phyloP scores from a whole-genome alignment of 2,329 filamentous ascomycete species.

The Diaporthe sp. region DNA sequence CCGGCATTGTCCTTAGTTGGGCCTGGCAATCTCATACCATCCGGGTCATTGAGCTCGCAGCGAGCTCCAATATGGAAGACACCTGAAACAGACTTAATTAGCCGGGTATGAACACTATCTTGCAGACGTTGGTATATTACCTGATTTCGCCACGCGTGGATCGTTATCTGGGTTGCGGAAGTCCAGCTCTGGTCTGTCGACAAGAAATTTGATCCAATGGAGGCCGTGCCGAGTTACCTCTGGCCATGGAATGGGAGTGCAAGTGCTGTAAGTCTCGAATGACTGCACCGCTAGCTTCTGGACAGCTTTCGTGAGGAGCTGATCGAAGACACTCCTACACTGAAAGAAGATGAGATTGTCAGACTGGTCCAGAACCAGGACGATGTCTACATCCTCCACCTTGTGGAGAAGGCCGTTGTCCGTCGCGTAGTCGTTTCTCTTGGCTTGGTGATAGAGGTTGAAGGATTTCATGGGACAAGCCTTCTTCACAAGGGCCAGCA shows the following conservation, averaged over 20 bases:
- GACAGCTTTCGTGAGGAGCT: background rate
- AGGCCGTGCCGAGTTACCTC: constrained; percentile 14
- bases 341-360: constrained; percentile 9
- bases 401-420: background rate
- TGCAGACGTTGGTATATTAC: background rate
- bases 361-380: constrained; percentile 7
- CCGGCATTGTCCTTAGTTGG: background rate
- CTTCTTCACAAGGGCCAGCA: background rate
- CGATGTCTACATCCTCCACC: background rate
- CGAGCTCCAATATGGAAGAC: constrained; percentile 4
- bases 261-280: background rate
- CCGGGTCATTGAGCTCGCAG: background rate
- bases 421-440: background rate
- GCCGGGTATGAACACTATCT: background rate
- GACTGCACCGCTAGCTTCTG: background rate
- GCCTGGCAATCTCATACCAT: background rate
- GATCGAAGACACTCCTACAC: background rate
- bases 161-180: constrained; percentile 11
- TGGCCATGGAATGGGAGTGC: background rate
- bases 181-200: background rate
- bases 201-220: background rate
- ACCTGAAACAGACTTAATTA: background rate
- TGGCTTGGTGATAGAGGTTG: constrained; percentile 4
- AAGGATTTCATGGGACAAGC: background rate
- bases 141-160: background rate